Base-by-base conservation (phyloP, 2,329 filamentous ascomycete genomes). In the Akanthomyces dipterigenus region DNA sequence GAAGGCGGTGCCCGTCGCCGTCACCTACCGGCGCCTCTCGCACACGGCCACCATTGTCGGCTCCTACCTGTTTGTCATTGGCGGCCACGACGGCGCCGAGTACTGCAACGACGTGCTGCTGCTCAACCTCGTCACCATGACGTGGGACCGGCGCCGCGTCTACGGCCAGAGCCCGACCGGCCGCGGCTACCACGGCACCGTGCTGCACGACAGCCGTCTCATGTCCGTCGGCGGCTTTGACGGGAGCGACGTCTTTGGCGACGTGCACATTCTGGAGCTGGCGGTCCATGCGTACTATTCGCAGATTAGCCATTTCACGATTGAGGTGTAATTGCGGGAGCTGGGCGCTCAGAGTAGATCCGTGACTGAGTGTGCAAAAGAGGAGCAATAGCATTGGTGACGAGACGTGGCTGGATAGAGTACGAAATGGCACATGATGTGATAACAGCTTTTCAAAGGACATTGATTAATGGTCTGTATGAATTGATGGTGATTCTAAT, bases 281-380 rank as follows among this genome's bases (percentile, higher is more conserved):
- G 87, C 85, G 2, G 85, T 89, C 12, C 86, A 88, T 71, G 83
- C 86, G 42, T 89, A 89, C 70, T 89, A 88, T 69, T 88, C 86
- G 64, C 87, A 89, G 73, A 89, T 89, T 69, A 88, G 85, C 70
- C 86, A 89, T 72, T 89, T 89, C 66, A 85, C 79, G 43, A 88
- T 89, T 67, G 85, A 88, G 68, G 84, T 89, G 63, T 88, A 64
- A 31, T 11, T 11, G 20, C 40, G 40, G 18, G 40, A 18, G n/a
- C n/a, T n/a, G n/a, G n/a, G n/a, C n/a, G n/a, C n/a, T n/a, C n/a
- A n/a, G n/a, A n/a, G n/a, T n/a, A n/a, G n/a, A n/a, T n/a, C n/a
- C n/a, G n/a, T n/a, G n/a, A n/a, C n/a, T n/a, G n/a, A n/a, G n/a
- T n/a, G n/a, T n/a, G n/a, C n/a, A n/a, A n/a, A n/a, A n/a, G n/a